phyloP scores from a whole-genome alignment of 2,329 filamentous ascomycete genomes.

The Daldinia sp. region DNA sequence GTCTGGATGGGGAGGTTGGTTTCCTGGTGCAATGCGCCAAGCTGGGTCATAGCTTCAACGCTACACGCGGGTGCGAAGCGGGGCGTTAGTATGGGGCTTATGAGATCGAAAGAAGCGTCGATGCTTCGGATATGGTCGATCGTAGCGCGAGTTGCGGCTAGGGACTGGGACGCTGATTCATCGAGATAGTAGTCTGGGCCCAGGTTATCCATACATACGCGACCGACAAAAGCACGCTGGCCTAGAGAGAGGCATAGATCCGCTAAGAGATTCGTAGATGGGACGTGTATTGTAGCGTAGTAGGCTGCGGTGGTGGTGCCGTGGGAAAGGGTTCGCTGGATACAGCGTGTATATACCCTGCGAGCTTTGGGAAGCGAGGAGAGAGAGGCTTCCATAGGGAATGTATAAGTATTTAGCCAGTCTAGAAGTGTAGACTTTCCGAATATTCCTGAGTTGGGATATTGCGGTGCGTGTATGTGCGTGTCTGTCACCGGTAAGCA shows the following conservation, averaged over 20 bases:
- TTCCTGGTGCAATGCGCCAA: constrained; percentile 74
- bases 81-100: constrained; percentile 84
- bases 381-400: constrained; percentile 88
- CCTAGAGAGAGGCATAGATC: constrained; percentile 82
- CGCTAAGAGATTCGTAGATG: constrained; percentile 90
- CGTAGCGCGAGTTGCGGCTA: constrained; percentile 67
- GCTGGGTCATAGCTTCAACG: constrained; percentile 66
- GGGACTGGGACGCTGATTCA: constrained; percentile 67
- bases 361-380: constrained; percentile 71
- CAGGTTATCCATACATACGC: constrained; percentile 92
- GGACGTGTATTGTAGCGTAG: constrained; percentile 89
- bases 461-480: constrained; percentile 94
- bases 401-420: constrained; percentile 95
- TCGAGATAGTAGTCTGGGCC: constrained; percentile 86
- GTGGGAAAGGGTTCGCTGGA: constrained; percentile 84
- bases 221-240: constrained; percentile 89
- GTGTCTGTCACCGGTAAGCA: constrained; percentile 71
- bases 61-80: constrained; percentile 75
- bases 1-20: constrained; percentile 82
- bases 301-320: constrained; percentile 97
- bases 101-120: constrained; percentile 73
- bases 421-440: constrained; percentile 92
- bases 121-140: constrained; percentile 75
- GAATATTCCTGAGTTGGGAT: constrained; percentile 93
- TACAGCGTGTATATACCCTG: constrained; percentile 80